These are phyloP conservation scores for Lactarius sp. DNA, from an alignment of 768 basidiomycete genomes.

Conservation along the genomic window DNA sequence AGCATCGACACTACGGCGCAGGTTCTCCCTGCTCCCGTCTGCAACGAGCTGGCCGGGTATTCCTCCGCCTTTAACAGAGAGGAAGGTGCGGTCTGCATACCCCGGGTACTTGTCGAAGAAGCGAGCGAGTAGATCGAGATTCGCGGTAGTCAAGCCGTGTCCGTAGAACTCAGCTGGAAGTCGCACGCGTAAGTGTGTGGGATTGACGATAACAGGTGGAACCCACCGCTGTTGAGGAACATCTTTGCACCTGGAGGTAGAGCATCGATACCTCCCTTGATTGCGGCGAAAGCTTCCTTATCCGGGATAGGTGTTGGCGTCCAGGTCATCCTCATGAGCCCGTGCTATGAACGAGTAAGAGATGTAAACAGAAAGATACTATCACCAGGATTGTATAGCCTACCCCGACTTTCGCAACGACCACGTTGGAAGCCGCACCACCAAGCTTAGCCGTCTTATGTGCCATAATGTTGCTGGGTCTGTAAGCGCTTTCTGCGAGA, in stretches of 20 bases:
- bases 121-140: conserved; percentile 44
- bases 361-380: neutral
- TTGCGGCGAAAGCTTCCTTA: conserved; percentile 56
- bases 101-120: conserved; percentile 47
- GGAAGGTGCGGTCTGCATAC: conserved; percentile 42
- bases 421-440: conserved; percentile 36
- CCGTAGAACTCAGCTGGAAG: conserved; percentile 56
- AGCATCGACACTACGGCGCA: conserved; percentile 43
- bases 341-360: conserved; percentile 34
- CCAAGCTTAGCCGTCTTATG: conserved; percentile 35
- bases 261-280: conserved; percentile 46
- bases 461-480: conserved; percentile 27
- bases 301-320: conserved; percentile 47
- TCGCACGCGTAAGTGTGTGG: neutral
- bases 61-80: conserved; percentile 44
- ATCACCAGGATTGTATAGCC: conserved; percentile 18
- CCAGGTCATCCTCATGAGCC: conserved; percentile 60
- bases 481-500: neutral
- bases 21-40: conserved; percentile 38
- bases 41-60: neutral
- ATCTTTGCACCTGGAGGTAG: conserved; percentile 44
- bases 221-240: conserved; percentile 47
- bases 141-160: conserved; percentile 36
- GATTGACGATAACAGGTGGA: neutral
- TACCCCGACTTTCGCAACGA: conserved; percentile 40